phyloP scores from a whole-genome alignment of 352 stramenopile species.

The Blastocystis sp. region DNA sequence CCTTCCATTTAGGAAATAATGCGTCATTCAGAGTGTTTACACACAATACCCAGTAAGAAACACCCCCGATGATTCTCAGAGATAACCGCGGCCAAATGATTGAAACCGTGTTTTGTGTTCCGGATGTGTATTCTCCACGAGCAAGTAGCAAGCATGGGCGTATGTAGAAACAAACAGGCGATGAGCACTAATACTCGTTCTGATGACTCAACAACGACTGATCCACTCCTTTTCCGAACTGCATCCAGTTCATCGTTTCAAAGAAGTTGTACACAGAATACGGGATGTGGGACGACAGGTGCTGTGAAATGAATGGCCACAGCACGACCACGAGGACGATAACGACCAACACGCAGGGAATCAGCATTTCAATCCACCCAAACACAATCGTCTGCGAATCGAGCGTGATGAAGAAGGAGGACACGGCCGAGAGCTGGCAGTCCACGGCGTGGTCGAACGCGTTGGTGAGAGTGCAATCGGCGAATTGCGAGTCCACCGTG shows the following conservation, averaged over 20 bases:
- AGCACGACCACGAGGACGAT: constrained; percentile 20
- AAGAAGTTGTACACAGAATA: constrained; percentile 18
- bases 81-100: too few species aligned
- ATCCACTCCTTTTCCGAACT: neutral
- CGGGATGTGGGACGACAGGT: neutral
- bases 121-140: too few species aligned
- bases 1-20: too few species aligned
- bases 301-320: constrained; percentile 15
- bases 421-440: constrained; percentile 32
- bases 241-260: constrained; percentile 38
- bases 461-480: neutral
- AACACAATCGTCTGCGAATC: constrained; percentile 42
- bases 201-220: too few species aligned
- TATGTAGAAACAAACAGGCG: too few species aligned
- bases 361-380: constrained; percentile 19
- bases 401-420: constrained; percentile 24
- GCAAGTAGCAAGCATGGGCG: too few species aligned
- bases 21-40: too few species aligned
- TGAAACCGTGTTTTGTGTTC: too few species aligned
- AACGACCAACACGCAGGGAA: neutral
- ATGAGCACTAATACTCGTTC: too few species aligned
- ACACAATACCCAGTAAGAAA: too few species aligned
- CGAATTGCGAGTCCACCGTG: neutral
- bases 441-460: neutral
- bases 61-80: too few species aligned